Conservation (phyloP, 257 asterid genomes). For the Gentiana straminea region DNA sequence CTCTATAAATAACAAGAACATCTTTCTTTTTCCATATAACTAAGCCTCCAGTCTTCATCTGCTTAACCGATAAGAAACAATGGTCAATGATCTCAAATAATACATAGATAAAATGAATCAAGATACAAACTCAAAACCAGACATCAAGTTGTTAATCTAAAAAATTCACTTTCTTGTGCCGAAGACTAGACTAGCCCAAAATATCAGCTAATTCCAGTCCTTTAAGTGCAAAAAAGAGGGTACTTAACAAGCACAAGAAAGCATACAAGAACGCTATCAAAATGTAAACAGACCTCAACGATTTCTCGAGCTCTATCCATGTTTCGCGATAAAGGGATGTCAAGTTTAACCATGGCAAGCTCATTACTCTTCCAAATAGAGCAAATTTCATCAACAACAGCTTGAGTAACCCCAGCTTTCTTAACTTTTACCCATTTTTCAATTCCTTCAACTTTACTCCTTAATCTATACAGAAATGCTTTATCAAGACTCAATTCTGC, state of each 20-base stretch:
- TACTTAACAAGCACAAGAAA: too few relatives aligned
- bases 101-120: neutral
- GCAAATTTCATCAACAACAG: conserved; percentile 58
- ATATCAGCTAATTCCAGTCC: too few relatives aligned
- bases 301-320: conserved; percentile 85
- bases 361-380: conserved; percentile 55
- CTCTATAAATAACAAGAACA: conserved; percentile 75
- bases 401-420: conserved; percentile 83
- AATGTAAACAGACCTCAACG: conserved; percentile 45
- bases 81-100: neutral
- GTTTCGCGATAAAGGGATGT: conserved; percentile 64
- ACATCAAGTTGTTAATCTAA: too few relatives aligned
- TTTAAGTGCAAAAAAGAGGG: too few relatives aligned
- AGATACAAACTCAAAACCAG: too few relatives aligned
- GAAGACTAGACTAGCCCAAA: too few relatives aligned
- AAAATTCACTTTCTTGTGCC: too few relatives aligned
- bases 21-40: conserved; percentile 69
- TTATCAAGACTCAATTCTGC: conserved; percentile 56
- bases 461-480: conserved; percentile 54
- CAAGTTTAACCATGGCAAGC: conserved; percentile 89
- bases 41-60: conserved; percentile 76
- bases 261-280: neutral
- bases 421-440: conserved; percentile 81
- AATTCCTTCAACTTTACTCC: conserved; percentile 53
- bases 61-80: conserved; percentile 16